These are phyloP conservation scores for Ophiostoma angusticollis DNA, from an alignment of 2,329 filamentous ascomycete genomes.

Conservation along the genomic window DNA sequence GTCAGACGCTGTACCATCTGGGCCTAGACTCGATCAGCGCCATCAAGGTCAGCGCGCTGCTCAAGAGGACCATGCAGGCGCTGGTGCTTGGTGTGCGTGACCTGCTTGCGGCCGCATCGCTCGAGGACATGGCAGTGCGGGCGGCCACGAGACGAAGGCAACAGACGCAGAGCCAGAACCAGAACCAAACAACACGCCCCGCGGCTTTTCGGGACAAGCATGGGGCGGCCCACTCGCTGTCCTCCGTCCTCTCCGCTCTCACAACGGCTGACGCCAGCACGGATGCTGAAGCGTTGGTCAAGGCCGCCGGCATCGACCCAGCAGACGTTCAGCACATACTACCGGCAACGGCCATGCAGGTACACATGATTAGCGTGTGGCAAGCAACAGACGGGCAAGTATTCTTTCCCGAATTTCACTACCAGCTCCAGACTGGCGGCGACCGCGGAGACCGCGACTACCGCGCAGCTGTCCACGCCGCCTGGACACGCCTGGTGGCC, in stretches of 20 bases:
- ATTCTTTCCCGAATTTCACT: constrained; percentile 65
- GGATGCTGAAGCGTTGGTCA: constrained; percentile 23
- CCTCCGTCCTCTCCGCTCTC: neutral
- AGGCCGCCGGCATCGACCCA: constrained; percentile 25
- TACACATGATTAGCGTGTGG: constrained; percentile 71
- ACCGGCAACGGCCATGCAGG: constrained; percentile 64
- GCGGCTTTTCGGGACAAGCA: too few relatives aligned
- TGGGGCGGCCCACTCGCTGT: neutral
- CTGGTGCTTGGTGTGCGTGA: constrained; percentile 56
- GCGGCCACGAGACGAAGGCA: neutral
- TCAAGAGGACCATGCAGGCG: constrained; percentile 46
- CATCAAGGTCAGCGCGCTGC: constrained; percentile 64
- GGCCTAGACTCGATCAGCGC: constrained; percentile 87
- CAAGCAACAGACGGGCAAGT: constrained; percentile 50
- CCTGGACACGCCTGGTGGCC: constrained; percentile 48
- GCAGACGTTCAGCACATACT: constrained; percentile 42
- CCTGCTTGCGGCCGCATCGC: constrained; percentile 52
- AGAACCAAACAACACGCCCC: too few relatives aligned
- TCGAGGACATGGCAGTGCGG: constrained; percentile 46
- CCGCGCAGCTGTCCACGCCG: constrained; percentile 32
- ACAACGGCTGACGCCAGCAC: too few relatives aligned
- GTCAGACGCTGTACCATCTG: constrained; percentile 64
- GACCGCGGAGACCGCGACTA: constrained; percentile 1
- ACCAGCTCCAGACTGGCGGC: constrained; percentile 29
- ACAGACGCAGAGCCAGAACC: neutral